phyloP scores from a whole-genome alignment of 495 filamentous ascomycete genomes.

The Recurvomyces mirabilis region DNA sequence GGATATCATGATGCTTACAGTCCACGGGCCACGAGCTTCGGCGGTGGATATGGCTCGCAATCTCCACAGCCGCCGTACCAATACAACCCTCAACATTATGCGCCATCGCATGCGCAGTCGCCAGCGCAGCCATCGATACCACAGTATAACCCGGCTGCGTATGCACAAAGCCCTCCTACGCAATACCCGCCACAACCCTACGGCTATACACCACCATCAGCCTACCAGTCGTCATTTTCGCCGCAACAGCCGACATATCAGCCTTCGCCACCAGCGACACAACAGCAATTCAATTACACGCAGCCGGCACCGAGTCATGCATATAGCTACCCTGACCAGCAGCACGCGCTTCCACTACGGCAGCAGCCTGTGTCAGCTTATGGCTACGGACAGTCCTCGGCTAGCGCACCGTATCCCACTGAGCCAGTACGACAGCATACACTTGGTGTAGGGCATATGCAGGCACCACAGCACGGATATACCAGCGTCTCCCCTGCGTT shows the following conservation, averaged over 20 bases:
- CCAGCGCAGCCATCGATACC: conserved; percentile 1
- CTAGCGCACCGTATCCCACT: conserved; percentile 2
- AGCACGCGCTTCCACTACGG: conserved; percentile 3
- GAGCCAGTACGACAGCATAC: conserved; percentile 2
- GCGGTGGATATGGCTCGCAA: conserved; percentile 26
- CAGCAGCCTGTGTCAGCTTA: not conserved
- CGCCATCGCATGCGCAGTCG: conserved; percentile 41
- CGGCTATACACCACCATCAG: not conserved
- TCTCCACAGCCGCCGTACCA: conserved; percentile 39
- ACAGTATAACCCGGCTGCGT: conserved; percentile 37
- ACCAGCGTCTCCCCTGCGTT: conserved; percentile 8
- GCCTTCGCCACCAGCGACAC: conserved; percentile 20
- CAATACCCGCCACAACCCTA: conserved; percentile 30
- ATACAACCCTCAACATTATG: conserved; percentile 81
- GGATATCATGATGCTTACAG: conserved; percentile 8
- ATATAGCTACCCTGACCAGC: conserved; percentile 4
- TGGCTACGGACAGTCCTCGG: not conserved
- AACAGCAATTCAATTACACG: conserved; percentile 23
- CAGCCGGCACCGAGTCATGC: conserved; percentile 7
- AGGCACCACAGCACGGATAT: conserved; percentile 2
- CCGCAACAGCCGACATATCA: conserved; percentile 15
- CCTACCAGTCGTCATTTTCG: conserved; percentile 7
- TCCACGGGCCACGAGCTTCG: conserved; percentile 17
- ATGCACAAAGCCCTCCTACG: conserved; percentile 29
- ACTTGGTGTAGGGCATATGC: conserved; percentile 3